Conservation (phyloP, 2,329 filamentous ascomycete species). For the Ilyonectria sp. region DNA sequence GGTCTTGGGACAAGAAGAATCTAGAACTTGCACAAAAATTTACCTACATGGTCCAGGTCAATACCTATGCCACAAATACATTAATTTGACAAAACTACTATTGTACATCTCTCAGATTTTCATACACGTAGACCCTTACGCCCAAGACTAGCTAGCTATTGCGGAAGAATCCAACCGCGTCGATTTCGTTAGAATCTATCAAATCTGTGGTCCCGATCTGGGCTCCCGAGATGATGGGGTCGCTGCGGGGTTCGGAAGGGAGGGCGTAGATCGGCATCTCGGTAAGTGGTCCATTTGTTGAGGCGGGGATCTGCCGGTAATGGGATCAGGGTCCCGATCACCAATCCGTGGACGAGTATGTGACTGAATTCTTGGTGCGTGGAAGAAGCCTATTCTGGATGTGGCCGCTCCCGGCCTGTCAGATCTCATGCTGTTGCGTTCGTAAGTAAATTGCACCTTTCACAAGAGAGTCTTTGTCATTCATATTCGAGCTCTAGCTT, state of each 20-base stretch:
- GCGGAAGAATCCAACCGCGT: background rate
- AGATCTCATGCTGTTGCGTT: too few relatives aligned
- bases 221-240: background rate
- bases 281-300: background rate
- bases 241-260: background rate
- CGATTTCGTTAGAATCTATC: background rate
- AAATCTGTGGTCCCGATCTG: background rate
- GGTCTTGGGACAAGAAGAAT: background rate
- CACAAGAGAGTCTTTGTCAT: too few relatives aligned
- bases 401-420: too few relatives aligned
- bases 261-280: background rate
- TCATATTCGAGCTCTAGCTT: too few relatives aligned
- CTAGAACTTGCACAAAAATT: background rate
- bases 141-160: background rate
- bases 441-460: too few relatives aligned
- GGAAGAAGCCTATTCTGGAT: too few relatives aligned
- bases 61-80: background rate
- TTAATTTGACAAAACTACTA: background rate
- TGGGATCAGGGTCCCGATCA: too few relatives aligned
- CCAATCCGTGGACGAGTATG: too few relatives aligned
- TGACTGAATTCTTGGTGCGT: too few relatives aligned
- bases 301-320: too few relatives aligned
- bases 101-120: background rate
- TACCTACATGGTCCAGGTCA: background rate
- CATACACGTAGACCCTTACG: background rate